phyloP scores from a whole-genome alignment of 257 asterid genomes.

The Solanum bulbocastanum region DNA sequence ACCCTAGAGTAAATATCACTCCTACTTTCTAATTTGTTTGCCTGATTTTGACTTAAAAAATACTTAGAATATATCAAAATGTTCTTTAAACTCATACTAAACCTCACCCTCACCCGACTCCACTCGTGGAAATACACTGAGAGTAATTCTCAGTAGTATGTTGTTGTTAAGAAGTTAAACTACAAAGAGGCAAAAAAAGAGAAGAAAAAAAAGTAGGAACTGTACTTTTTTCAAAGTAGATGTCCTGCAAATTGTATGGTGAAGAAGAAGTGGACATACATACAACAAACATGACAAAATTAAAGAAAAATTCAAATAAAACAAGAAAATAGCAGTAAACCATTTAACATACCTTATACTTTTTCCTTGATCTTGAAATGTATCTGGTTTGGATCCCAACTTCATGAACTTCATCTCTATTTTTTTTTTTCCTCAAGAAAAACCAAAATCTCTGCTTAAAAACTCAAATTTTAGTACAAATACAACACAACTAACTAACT shows the following conservation, averaged over 20 bases:
- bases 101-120: neutral
- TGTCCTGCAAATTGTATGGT: neutral
- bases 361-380: conserved; percentile 66
- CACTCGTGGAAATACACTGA: neutral
- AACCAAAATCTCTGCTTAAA: neutral
- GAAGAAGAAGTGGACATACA: neutral
- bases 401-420: conserved; percentile 76
- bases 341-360: conserved; percentile 36
- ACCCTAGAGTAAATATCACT: neutral
- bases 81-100: neutral
- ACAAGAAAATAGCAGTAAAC: neutral
- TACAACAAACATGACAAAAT: neutral
- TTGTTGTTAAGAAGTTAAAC: neutral
- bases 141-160: no score
- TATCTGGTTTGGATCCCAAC: conserved; percentile 91
- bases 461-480: neutral
- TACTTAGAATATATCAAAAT: neutral
- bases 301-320: neutral
- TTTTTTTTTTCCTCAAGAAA: conserved; percentile 7
- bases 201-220: neutral
- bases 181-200: neutral
- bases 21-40: neutral
- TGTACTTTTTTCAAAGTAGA: neutral
- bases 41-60: neutral
- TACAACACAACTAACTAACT: neutral